These are phyloP conservation scores for Chenopodium formosanum DNA, from an alignment of 148 eudicot species.

Conservation along the genomic window DNA sequence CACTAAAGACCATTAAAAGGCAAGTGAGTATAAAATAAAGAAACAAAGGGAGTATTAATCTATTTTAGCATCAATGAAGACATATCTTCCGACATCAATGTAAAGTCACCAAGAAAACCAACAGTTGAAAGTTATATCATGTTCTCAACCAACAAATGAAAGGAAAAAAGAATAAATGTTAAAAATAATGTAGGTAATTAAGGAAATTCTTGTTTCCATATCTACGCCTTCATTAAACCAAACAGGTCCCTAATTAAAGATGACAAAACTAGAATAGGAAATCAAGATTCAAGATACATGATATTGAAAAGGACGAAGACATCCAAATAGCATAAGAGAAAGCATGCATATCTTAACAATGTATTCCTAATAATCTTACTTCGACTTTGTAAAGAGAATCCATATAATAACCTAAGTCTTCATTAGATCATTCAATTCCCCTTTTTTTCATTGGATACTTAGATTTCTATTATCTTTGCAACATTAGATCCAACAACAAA, in stretches of 20 bases:
- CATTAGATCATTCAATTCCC: neutral
- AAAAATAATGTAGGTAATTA: no score
- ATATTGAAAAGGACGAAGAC: neutral
- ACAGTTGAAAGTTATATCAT: no score
- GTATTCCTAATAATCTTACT: neutral
- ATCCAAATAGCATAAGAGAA: neutral
- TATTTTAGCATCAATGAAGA: no score
- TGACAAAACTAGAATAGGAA: neutral
- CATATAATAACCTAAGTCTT: neutral
- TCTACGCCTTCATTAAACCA: no score
- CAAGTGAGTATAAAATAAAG: no score
- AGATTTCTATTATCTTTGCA: neutral
- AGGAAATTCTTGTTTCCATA: no score
- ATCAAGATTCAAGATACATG: neutral
- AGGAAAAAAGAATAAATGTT: no score
- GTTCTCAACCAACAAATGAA: no score
- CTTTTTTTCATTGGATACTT: neutral
- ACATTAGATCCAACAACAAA: neutral
- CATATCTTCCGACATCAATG: no score
- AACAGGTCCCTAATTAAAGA: neutral
- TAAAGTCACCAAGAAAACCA: no score
- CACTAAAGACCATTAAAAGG: no score
- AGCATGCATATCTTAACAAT: neutral
- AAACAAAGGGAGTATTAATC: no score
- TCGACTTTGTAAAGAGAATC: neutral